These are phyloP conservation scores for Scenedesmus sp. DNA, from an alignment of 163 green algal genomes.

Conservation along the genomic window DNA sequence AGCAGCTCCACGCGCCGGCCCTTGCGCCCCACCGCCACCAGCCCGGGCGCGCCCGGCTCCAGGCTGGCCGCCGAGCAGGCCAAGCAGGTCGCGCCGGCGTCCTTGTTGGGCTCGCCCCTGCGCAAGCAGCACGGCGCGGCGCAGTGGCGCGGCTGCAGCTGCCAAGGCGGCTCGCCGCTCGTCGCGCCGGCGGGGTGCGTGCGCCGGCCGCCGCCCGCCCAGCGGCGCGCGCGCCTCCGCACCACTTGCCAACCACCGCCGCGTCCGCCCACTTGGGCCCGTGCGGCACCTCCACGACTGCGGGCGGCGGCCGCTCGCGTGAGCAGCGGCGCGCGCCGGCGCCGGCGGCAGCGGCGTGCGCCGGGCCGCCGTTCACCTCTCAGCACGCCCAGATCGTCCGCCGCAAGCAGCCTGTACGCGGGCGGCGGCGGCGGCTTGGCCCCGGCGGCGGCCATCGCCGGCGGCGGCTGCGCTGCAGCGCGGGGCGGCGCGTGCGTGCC, in stretches of 20 bases:
- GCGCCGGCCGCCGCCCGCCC: too few relatives aligned
- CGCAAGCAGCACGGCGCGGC: background rate
- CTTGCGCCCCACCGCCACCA: slow-evolving; percentile 26
- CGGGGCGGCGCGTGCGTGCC: too few relatives aligned
- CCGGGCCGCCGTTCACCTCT: too few relatives aligned
- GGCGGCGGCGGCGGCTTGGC: slow-evolving; percentile 22
- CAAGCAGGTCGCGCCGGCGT: background rate
- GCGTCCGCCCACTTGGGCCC: slow-evolving; percentile 38
- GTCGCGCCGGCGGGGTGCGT: too few relatives aligned
- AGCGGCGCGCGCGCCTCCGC: too few relatives aligned
- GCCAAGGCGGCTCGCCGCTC: background rate
- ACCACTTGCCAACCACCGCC: slow-evolving; percentile 15
- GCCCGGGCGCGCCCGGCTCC: background rate
- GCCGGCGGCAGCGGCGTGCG: background rate
- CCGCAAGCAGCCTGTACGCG: slow-evolving; percentile 27
- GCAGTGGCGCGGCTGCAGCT: background rate
- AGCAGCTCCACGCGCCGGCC: slow-evolving; percentile 21
- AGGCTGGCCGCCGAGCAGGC: slow-evolving; percentile 3
- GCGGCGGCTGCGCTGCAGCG: too few relatives aligned
- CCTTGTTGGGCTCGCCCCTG: slow-evolving; percentile 31
- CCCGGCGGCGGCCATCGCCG: too few relatives aligned
- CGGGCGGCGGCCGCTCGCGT: too few relatives aligned
- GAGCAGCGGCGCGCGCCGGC: background rate
- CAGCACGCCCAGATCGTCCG: slow-evolving; percentile 39
- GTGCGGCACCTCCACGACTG: slow-evolving; percentile 32